A percentile compares a stretch with the other conserved stretches of the same genome.
Evolutionary conservation across 768 basidiomycete species (phyloP).

Genomic region (Amanita pallidorosea): DNA sequence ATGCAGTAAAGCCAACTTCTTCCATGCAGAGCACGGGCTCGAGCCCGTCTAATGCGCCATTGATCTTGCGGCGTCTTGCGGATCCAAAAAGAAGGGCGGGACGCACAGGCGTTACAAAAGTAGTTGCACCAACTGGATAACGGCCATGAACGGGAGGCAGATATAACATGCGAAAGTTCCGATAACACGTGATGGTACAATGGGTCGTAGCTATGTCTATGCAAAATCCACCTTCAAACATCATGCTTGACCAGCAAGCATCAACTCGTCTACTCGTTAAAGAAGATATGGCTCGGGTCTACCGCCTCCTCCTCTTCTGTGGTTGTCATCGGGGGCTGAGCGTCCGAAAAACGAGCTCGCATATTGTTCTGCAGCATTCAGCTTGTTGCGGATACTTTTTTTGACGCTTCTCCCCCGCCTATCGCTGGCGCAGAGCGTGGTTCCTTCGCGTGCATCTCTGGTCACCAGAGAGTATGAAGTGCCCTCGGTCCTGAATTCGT

Average conservation of each 20-base stretch:
- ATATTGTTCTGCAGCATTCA: slow-evolving; percentile 63
- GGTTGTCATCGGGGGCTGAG: slow-evolving; percentile 14
- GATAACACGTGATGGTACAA: slow-evolving; percentile 1
- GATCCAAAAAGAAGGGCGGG: slow-evolving; percentile 27
- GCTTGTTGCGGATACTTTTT: slow-evolving; percentile 53
- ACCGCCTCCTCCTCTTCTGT: slow-evolving; percentile 11
- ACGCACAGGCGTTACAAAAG: slow-evolving; percentile 37
- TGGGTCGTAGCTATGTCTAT: neutral
- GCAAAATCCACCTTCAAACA: neutral
- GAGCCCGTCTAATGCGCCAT: slow-evolving; percentile 13
- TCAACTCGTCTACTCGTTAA: neutral
- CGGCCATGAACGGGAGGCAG: slow-evolving; percentile 32
- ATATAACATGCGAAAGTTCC: slow-evolving; percentile 24
- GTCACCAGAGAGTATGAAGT: slow-evolving; percentile 9
- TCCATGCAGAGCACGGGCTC: slow-evolving; percentile 41
- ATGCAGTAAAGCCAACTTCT: slow-evolving; percentile 55
- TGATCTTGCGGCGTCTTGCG: slow-evolving; percentile 22
- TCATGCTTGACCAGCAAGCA: slow-evolving; percentile 2
- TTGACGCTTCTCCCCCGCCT: slow-evolving; percentile 51
- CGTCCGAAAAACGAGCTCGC: slow-evolving; percentile 61
- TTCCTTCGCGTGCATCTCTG: slow-evolving; percentile 8
- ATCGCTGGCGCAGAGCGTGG: slow-evolving; percentile 24
- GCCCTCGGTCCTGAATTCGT: neutral
- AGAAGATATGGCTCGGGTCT: slow-evolving; percentile 4
- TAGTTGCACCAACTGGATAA: slow-evolving; percentile 50